Base-by-base conservation (phyloP, 768 basidiomycete species). In the Amanita rimosa region DNA sequence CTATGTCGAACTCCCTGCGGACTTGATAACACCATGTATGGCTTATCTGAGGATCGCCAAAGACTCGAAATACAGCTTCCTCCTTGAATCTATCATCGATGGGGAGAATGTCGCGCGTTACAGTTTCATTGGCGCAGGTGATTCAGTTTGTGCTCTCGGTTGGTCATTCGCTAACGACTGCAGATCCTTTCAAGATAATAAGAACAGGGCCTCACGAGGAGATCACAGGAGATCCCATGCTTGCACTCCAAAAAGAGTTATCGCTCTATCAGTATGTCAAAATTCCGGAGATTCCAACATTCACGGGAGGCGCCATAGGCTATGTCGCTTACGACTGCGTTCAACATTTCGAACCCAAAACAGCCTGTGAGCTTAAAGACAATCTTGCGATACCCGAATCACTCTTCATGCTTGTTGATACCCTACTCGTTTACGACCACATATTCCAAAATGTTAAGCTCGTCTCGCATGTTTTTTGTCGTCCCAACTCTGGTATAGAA, bases 321-420 rank as follows among this genome's bases (percentile, higher is more conserved):
- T 98, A 96, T 63, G 91, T 99, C 52, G 79, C 91, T 10, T 99
- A 93, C 68, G 96, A 99, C 63, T 92, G 91, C 64, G 81, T 99
- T 49, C 90, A 87, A 49, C 82, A 97, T 64, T 99, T 99, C 58
- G 96, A 99, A 63, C 93, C 96, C 46, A 91, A 86, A 68, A 93
- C 92, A 6, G 80, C 80, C 43, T 73, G 82, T 33, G 72, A 78
- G 14, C 73, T 92, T 21, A 67, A 68, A n/a, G 91, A 97, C 62
- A 70, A 81, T 7, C 71, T 96, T 39, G 73, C 74, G n/a, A 86
- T 98, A 50, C 96, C 96, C 2, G 96, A 99, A 62, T 84, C 94
- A 9, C 74, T 90, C 53, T 97, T 98, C 74, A 96, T 99, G 91
- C 78, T 98, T 43, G 83, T 87, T 55, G 94, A 97, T 64, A 93